These are phyloP conservation scores for Candida easanensis DNA, from an alignment of 805 yeast species.

Conservation along the genomic window DNA sequence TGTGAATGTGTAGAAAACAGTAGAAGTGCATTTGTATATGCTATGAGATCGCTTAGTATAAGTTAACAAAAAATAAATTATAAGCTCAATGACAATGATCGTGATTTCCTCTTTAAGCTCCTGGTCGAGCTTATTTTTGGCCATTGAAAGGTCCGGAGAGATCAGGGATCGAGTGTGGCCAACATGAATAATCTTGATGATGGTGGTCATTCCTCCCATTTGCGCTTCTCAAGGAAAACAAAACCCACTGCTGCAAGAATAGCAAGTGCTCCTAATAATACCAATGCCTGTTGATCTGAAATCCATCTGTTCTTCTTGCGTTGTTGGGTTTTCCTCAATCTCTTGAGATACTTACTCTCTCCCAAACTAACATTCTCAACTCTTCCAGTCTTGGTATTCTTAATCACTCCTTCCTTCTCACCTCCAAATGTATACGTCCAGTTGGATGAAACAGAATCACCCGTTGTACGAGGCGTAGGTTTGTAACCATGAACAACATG, in stretches of 20 bases:
- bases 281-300: conserved; percentile 12
- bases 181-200: too few species aligned
- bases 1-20: too few species aligned
- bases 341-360: conserved; percentile 21
- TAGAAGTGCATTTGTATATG: too few species aligned
- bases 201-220: conserved; percentile 12
- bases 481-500: not conserved
- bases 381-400: conserved; percentile 8
- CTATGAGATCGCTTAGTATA: too few species aligned
- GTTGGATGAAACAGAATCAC: not conserved
- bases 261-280: conserved; percentile 16
- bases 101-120: too few species aligned
- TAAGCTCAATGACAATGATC: too few species aligned
- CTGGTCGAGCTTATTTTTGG: too few species aligned
- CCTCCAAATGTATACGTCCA: conserved; percentile 3
- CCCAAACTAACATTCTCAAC: conserved; percentile 26
- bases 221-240: conserved; percentile 14
- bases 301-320: conserved; percentile 7
- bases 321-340: conserved; percentile 11
- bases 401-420: conserved; percentile 6
- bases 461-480: not conserved
- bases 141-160: too few species aligned
- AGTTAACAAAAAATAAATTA: too few species aligned
- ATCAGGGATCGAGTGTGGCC: not conserved
- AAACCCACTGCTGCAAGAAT: conserved; percentile 18